phyloP scores from a whole-genome alignment of 1,284 basidiomycete genomes.

The Cryptococcus sp. region DNA sequence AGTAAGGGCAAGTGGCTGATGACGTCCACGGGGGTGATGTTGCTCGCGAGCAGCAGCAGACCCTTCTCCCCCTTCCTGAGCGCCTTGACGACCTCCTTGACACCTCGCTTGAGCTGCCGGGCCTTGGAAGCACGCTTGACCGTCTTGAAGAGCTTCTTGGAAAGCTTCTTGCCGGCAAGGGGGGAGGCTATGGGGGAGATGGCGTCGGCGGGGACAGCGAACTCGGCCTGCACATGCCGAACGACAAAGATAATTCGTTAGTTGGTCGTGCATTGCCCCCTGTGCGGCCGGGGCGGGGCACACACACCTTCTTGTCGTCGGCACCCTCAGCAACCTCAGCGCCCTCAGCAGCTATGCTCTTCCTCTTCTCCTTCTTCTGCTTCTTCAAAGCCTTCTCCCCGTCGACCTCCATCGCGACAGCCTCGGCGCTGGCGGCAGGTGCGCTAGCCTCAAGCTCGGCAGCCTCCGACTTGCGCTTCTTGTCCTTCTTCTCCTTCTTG shows the following conservation, averaged over 20 bases:
- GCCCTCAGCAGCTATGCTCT: conserved; percentile 41
- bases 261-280: not conserved
- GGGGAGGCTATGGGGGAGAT: conserved; percentile 87
- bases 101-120: conserved; percentile 87
- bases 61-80: conserved; percentile 94
- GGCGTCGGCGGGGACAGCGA: conserved; percentile 70
- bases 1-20: conserved; percentile 93
- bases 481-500: conserved; percentile 50
- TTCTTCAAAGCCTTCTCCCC: conserved; percentile 39
- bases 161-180: conserved; percentile 82
- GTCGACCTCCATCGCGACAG: conserved; percentile 41
- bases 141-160: conserved; percentile 87
- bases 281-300: not conserved
- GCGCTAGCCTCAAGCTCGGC: conserved; percentile 32
- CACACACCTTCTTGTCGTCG: conserved; percentile 40
- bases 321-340: conserved; percentile 33
- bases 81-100: conserved; percentile 95
- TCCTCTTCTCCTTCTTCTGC: conserved; percentile 52
- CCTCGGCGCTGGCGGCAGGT: conserved; percentile 40
- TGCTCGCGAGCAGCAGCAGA: conserved; percentile 87
- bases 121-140: conserved; percentile 91
- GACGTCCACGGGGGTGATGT: conserved; percentile 98
- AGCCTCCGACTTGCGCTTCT: conserved; percentile 52
- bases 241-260: not conserved
- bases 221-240: conserved; percentile 38